phyloP scores from a whole-genome alignment of 768 basidiomycete species.

The Lactifluus piperatus region DNA sequence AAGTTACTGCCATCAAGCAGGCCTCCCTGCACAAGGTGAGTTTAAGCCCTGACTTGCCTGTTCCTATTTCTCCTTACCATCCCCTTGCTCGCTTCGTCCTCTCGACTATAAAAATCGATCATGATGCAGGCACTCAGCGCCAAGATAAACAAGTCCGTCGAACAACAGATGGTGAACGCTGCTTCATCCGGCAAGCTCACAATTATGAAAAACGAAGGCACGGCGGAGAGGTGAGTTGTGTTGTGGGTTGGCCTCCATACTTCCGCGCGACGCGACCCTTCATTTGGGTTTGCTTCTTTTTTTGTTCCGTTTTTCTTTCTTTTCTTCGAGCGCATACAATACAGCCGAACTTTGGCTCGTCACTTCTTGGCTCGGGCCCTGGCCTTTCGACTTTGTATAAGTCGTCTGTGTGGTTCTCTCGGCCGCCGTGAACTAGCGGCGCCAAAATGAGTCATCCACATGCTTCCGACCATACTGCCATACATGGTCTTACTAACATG shows the following conservation, averaged over 20 bases:
- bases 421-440: background rate
- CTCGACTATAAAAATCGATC: background rate
- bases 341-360: background rate
- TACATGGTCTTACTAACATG: constrained; percentile 4
- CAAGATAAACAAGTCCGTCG: constrained; percentile 88
- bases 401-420: background rate
- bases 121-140: constrained; percentile 62
- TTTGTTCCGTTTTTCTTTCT: background rate
- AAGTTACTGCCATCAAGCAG: constrained; percentile 59
- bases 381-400: background rate
- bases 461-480: constrained; percentile 10
- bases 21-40: constrained; percentile 63
- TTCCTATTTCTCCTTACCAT: background rate
- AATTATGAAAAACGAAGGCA: constrained; percentile 71
- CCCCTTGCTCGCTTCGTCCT: background rate
- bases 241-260: background rate
- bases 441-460: constrained; percentile 12
- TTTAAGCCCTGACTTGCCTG: background rate
- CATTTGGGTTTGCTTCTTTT: background rate
- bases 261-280: background rate
- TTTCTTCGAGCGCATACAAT: background rate
- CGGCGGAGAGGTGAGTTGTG: constrained; percentile 37
- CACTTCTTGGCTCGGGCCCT: background rate
- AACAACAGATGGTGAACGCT: constrained; percentile 82
- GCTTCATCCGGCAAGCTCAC: constrained; percentile 86